phyloP scores from a whole-genome alignment of 2,329 filamentous ascomycete species.

The Arthroderma sp. region DNA sequence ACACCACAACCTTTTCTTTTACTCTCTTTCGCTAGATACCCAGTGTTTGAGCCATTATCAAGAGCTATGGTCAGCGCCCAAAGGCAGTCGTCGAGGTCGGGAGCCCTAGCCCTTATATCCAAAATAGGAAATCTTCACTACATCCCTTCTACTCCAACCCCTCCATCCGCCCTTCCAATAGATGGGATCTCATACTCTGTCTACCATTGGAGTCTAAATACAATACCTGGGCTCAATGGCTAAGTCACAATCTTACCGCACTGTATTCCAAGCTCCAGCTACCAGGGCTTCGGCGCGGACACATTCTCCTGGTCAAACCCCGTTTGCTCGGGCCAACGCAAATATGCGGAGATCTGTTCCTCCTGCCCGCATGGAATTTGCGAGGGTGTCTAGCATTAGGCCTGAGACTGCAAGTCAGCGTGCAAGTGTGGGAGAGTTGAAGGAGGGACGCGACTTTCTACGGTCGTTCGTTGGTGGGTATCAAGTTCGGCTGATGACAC shows the following conservation, averaged over 20 bases:
- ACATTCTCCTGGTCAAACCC: background rate
- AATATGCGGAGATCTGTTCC: background rate
- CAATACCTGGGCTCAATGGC: background rate
- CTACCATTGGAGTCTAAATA: background rate
- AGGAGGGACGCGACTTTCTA: background rate
- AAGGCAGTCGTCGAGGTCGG: background rate
- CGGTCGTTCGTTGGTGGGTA: background rate
- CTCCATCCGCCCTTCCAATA: background rate
- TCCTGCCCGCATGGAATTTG: background rate
- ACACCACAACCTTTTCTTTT: background rate
- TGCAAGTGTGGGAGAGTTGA: background rate
- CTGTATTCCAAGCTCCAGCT: background rate
- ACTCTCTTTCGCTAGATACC: background rate
- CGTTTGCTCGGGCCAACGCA: background rate
- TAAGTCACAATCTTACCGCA: background rate
- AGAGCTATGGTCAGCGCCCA: background rate
- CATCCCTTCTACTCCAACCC: background rate
- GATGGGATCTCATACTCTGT: background rate
- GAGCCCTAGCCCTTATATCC: background rate
- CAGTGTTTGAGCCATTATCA: background rate
- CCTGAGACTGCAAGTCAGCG: background rate
- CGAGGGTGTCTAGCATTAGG: background rate
- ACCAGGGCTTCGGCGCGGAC: too few relatives aligned
- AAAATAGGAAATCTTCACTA: constrained; percentile 2
- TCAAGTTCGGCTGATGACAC: background rate